These are phyloP conservation scores for Sindora glabra DNA, from an alignment of 306 rosid genomes.

Conservation along the genomic window DNA sequence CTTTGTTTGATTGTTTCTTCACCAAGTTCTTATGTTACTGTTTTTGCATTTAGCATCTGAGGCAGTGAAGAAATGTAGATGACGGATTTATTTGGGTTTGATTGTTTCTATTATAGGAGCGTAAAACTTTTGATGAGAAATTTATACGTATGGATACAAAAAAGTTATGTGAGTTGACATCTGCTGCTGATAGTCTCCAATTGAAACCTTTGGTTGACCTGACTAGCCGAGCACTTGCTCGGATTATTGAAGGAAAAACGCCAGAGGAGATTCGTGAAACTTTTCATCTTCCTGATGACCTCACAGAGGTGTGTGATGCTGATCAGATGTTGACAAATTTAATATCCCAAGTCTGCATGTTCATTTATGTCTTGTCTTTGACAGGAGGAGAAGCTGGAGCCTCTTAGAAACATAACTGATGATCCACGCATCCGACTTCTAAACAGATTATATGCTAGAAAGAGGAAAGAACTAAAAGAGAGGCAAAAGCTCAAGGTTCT, in stretches of 20 bases:
- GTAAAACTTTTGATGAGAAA: constrained; percentile 62
- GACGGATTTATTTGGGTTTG: constrained; percentile 16
- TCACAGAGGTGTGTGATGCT: constrained; percentile 64
- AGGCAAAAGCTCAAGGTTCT: constrained; percentile 70
- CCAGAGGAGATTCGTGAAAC: constrained; percentile 89
- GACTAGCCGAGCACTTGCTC: constrained; percentile 88
- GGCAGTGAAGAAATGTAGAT: constrained; percentile 19
- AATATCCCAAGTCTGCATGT: neutral
- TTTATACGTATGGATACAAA: constrained; percentile 72
- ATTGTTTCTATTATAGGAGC: constrained; percentile 47
- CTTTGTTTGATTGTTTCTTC: neutral
- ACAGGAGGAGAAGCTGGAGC: constrained; percentile 92
- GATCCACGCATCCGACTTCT: constrained; percentile 95
- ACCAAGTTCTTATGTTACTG: neutral
- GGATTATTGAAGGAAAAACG: constrained; percentile 87
- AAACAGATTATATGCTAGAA: constrained; percentile 78
- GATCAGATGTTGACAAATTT: neutral
- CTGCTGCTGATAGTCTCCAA: constrained; percentile 89
- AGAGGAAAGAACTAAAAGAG: constrained; percentile 76
- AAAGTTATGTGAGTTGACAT: constrained; percentile 76
- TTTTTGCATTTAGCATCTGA: constrained; percentile 4
- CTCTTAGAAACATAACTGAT: constrained; percentile 66
- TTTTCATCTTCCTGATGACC: constrained; percentile 89
- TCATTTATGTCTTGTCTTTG: constrained; percentile 22
- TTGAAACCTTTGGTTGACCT: constrained; percentile 86